A percentile compares a stretch with the other conserved stretches of the same genome.
These are phyloP conservation scores for Osmanthus fragrans DNA, from an alignment of 257 asterid species.

Conservation along the genomic window DNA sequence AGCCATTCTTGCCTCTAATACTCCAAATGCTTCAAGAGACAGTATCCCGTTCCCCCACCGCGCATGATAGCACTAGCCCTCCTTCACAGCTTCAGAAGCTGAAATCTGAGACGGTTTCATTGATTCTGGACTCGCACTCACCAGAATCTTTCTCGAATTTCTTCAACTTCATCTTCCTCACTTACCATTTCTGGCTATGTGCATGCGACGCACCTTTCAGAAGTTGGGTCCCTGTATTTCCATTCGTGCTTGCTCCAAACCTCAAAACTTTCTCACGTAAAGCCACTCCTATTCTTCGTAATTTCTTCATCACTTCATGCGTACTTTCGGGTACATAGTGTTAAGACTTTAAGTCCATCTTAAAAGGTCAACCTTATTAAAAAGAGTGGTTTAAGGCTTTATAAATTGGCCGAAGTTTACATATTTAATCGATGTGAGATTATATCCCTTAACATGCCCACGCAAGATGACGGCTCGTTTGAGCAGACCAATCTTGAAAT, in stretches of 20 bases:
- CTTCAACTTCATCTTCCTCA: conserved; percentile 66
- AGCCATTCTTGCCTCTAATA: conserved; percentile 71
- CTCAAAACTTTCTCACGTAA: conserved; percentile 53
- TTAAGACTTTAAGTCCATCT: too few species aligned
- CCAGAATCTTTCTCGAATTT: conserved; percentile 73
- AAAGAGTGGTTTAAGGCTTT: too few species aligned
- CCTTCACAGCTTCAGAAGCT: conserved; percentile 61
- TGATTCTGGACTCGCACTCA: conserved; percentile 79
- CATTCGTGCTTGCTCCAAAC: conserved; percentile 59
- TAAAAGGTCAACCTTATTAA: too few species aligned
- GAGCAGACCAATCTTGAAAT: too few species aligned
- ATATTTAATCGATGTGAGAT: too few species aligned
- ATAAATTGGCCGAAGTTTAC: too few species aligned
- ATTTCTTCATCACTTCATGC: conserved; percentile 63
- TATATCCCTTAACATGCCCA: too few species aligned
- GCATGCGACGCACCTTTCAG: conserved; percentile 59
- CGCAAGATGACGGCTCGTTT: too few species aligned
- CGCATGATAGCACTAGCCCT: conserved; percentile 63
- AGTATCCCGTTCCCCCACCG: conserved; percentile 62
- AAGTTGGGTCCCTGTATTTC: conserved; percentile 66
- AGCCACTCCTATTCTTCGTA: conserved; percentile 57
- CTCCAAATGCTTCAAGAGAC: conserved; percentile 73
- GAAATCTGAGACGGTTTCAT: conserved; percentile 62
- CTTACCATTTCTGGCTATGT: conserved; percentile 75
- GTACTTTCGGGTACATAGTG: conserved; percentile 79